These are phyloP conservation scores for Rubia tinctorum DNA, from an alignment of 305 asterid genomes.

Conservation along the genomic window DNA sequence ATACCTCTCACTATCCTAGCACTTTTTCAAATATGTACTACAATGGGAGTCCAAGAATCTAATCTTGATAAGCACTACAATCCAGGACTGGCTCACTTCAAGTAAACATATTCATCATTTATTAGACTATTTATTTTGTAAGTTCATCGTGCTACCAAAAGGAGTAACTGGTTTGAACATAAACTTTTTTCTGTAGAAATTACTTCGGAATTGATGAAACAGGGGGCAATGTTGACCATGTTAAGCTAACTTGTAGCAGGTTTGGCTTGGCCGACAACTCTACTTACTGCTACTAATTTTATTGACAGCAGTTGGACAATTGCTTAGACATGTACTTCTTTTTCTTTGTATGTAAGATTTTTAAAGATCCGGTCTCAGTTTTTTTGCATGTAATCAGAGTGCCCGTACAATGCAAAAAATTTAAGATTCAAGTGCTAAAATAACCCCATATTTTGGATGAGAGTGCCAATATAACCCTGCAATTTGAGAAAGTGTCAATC, in stretches of 20 bases:
- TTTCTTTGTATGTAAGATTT: neutral
- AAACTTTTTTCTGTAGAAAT: constrained; percentile 46
- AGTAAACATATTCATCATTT: constrained; percentile 45
- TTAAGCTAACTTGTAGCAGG: constrained; percentile 70
- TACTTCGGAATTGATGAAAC: constrained; percentile 80
- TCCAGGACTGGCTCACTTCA: constrained; percentile 97
- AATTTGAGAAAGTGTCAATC: too few relatives aligned
- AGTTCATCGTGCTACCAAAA: constrained; percentile 4
- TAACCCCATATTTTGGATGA: too few relatives aligned
- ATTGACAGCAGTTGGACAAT: constrained; percentile 95
- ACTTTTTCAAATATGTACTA: constrained; percentile 66
- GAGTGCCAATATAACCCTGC: too few relatives aligned
- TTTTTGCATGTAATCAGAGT: neutral
- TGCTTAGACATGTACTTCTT: constrained; percentile 75
- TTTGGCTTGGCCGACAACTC: constrained; percentile 89
- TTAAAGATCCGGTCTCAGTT: neutral
- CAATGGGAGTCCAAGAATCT: constrained; percentile 98
- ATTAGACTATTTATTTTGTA: constrained; percentile 2
- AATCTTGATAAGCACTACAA: constrained; percentile 89
- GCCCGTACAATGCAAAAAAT: neutral
- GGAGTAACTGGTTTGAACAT: constrained; percentile 20
- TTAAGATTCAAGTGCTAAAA: too few relatives aligned
- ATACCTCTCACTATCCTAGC: constrained; percentile 3
- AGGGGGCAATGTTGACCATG: constrained; percentile 95
- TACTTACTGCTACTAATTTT: constrained; percentile 66